Base-by-base conservation (phyloP, 805 yeast genomes). In the Dipodascus albidus region DNA sequence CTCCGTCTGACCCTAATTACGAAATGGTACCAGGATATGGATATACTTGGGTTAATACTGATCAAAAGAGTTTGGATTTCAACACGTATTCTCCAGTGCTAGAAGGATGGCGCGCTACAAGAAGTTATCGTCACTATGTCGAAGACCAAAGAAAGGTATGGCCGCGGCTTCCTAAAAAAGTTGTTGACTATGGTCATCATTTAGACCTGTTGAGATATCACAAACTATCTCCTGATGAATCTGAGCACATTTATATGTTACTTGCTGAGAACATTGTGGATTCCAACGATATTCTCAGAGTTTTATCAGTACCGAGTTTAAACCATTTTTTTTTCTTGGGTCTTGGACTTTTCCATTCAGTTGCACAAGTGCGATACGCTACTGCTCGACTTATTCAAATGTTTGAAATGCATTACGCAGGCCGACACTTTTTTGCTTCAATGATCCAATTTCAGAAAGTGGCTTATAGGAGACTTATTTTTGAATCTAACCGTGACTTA, bases 291-390 rank as follows among this genome's bases (percentile, higher is more conserved):
- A 56, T 66, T 52, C 62, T 63, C 49, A 55, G 60, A 48, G 52
- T 62, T 48, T 54, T 64, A 53, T 61, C 59, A 6, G 41, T 50
- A n/a, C 48, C 62, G 19, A 53, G 58, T 3, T 51, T 54, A 22
- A 59, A 54, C 51, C 57, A 63, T 48, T 56, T 65, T 48, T 65
- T 64, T 54, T 60, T 58, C 50, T 51, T 65, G 23, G 57, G 63
- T 14, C 52, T 63, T 48, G 69, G 69, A 1, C 54, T 66, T 22
- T 64, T 62, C 57, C 69, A 66, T 53, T 61, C 60, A 14, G 59
- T 58, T 20, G 44, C 55, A 3, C 50, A 52, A 14, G 57, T 62
- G 15, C 59, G 69, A 15, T 27, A 53, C 6, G 58, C 53, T 42
- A 61, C 64, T 2, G 57, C 55, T 22, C 48, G 57, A 21, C 56